Percentiles rank a stretch among this genome's conserved stretches.
These are phyloP conservation scores for Stylonectria norvegica DNA, from an alignment of 2,329 filamentous ascomycete species.

Conservation along the genomic window DNA sequence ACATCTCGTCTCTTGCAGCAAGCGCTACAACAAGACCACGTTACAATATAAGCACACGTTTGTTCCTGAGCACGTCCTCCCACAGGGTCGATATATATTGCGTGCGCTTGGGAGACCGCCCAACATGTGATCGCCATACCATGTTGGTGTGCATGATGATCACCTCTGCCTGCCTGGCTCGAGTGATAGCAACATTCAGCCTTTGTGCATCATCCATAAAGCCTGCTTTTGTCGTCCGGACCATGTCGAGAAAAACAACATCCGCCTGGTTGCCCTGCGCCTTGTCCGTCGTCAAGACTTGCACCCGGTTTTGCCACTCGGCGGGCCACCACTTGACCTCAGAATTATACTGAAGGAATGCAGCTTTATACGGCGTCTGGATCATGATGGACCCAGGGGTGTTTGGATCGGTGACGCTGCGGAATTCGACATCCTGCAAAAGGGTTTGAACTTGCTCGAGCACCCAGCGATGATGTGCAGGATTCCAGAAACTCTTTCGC, in stretches of 20 bases:
- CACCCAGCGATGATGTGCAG: slow-evolving; percentile 36
- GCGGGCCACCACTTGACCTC: slow-evolving; percentile 27
- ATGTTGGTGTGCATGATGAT: slow-evolving; percentile 43
- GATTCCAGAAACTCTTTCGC: slow-evolving; percentile 40
- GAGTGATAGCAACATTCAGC: slow-evolving; percentile 45
- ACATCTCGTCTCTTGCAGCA: no score
- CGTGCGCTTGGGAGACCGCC: no score
- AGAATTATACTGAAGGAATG: slow-evolving; percentile 34
- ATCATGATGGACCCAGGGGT: slow-evolving; percentile 40
- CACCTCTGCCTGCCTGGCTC: slow-evolving; percentile 43
- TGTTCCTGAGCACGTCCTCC: slow-evolving; percentile 27
- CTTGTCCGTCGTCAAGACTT: slow-evolving; percentile 43
- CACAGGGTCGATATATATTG: slow-evolving; percentile 29
- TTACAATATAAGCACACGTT: slow-evolving; percentile 21
- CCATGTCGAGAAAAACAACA: slow-evolving; percentile 46
- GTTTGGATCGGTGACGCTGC: slow-evolving; percentile 20
- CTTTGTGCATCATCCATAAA: slow-evolving; percentile 45
- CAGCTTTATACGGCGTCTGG: slow-evolving; percentile 41
- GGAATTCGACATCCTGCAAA: slow-evolving; percentile 32
- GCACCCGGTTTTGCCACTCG: slow-evolving; percentile 30
- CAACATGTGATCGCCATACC: slow-evolving; percentile 27
- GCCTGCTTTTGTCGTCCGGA: slow-evolving; percentile 35
- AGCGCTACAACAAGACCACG: no score
- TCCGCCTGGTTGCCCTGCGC: slow-evolving; percentile 48
- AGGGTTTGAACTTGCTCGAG: slow-evolving; percentile 31